Evolutionary conservation across 2,329 filamentous ascomycete species (phyloP).

Genomic region (Aureobasidium sp.): DNA sequence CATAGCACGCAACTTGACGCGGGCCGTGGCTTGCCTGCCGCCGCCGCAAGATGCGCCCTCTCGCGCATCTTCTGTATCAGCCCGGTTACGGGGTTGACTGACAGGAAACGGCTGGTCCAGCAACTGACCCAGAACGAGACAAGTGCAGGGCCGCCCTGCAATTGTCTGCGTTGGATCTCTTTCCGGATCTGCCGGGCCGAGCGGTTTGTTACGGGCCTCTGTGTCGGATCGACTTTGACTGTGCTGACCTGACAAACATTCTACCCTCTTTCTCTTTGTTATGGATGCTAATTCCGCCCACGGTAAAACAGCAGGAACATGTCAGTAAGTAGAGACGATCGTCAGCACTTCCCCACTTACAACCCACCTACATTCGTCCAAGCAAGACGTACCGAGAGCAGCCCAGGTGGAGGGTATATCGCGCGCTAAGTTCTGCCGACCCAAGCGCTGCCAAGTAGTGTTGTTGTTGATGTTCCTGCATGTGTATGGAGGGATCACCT

Average conservation of each 20-base stretch:
- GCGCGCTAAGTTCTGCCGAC: conserved; percentile 12
- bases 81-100: conserved; percentile 11
- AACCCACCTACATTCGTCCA: neutral
- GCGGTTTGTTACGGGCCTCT: conserved; percentile 11
- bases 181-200: conserved; percentile 11
- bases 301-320: conserved; percentile 7
- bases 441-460: conserved; percentile 11
- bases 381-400: conserved; percentile 13
- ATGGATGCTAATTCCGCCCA: neutral
- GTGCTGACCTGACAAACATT: conserved; percentile 16
- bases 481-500: conserved; percentile 11
- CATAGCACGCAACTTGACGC: conserved; percentile 8
- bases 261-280: conserved; percentile 2
- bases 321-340: conserved; percentile 12
- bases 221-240: conserved; percentile 11
- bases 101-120: conserved; percentile 12
- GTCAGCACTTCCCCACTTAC: conserved; percentile 9
- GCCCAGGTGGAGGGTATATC: neutral
- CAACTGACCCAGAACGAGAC: conserved; percentile 5
- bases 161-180: conserved; percentile 13
- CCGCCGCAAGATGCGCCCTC: conserved; percentile 8
- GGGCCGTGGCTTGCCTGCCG: conserved; percentile 12
- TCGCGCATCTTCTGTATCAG: conserved; percentile 10
- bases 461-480: conserved; percentile 13
- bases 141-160: conserved; percentile 11